These are phyloP conservation scores for Gentiana macrophylla DNA, from an alignment of 257 asterid species.

Conservation along the genomic window DNA sequence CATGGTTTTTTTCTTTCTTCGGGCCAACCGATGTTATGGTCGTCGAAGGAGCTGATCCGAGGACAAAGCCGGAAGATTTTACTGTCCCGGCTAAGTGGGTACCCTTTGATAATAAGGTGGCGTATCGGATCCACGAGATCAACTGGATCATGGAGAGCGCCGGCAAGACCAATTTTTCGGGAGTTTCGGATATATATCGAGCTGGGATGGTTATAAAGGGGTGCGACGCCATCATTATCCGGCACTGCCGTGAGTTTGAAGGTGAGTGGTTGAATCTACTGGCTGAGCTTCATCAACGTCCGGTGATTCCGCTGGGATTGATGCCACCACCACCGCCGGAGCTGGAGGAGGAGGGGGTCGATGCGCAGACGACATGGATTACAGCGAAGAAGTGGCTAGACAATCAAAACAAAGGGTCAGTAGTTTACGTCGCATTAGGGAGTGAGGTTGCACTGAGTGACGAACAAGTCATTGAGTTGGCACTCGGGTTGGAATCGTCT, in stretches of 20 bases:
- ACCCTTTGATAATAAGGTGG: conserved; percentile 6
- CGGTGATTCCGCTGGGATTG: conserved; percentile 19
- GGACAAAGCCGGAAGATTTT: conserved; percentile 14
- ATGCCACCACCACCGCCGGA: conserved; percentile 9
- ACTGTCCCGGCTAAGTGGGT: conserved; percentile 24
- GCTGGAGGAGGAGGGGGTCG: not conserved
- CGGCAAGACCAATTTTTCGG: conserved; percentile 5
- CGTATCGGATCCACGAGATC: conserved; percentile 10
- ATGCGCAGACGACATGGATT: conserved; percentile 4
- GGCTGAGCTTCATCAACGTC: conserved; percentile 11
- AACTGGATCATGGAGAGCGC: not conserved
- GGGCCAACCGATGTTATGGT: conserved; percentile 15
- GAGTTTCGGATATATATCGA: conserved; percentile 8
- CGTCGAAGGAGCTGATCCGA: conserved; percentile 8
- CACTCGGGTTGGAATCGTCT: conserved; percentile 20
- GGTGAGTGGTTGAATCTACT: conserved; percentile 20
- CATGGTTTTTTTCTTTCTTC: conserved; percentile 11
- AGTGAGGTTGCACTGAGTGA: conserved; percentile 19
- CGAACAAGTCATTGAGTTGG: conserved; percentile 21
- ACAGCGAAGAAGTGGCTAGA: conserved; percentile 13
- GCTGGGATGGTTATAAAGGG: not conserved
- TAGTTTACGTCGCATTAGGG: conserved; percentile 21
- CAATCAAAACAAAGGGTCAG: conserved; percentile 9
- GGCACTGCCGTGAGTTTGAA: conserved; percentile 16
- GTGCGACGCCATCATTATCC: conserved; percentile 8